These are phyloP conservation scores for Stagonosporopsis cucurbitacearum DNA, from an alignment of 2,329 filamentous ascomycete species.

Conservation along the genomic window DNA sequence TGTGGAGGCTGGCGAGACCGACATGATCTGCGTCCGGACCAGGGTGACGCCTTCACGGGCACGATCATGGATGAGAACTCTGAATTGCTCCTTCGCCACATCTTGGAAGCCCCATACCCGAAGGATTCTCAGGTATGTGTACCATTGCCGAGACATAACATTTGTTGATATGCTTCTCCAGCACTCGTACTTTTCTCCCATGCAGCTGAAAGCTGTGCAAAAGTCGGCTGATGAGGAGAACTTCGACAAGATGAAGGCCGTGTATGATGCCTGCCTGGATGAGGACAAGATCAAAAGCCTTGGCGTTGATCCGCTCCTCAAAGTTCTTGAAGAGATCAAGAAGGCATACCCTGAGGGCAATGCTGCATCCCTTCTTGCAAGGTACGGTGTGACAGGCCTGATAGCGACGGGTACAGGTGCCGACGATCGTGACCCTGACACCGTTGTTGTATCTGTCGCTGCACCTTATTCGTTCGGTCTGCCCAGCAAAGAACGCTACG, in stretches of 20 bases:
- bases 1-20: slow-evolving; percentile 71
- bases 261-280: slow-evolving; percentile 71
- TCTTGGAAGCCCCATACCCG: slow-evolving; percentile 65
- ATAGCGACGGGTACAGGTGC: slow-evolving; percentile 41
- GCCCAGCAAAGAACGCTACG: slow-evolving; percentile 47
- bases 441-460: slow-evolving; percentile 56
- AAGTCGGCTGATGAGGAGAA: slow-evolving; percentile 64
- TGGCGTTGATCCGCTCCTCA: slow-evolving; percentile 63
- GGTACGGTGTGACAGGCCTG: slow-evolving; percentile 52
- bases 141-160: background rate
- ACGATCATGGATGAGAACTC: slow-evolving; percentile 68
- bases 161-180: slow-evolving; percentile 24
- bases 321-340: slow-evolving; percentile 61
- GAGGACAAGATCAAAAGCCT: slow-evolving; percentile 62
- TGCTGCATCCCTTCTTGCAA: slow-evolving; percentile 57
- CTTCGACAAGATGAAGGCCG: slow-evolving; percentile 69
- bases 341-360: slow-evolving; percentile 39
- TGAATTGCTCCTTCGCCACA: slow-evolving; percentile 65
- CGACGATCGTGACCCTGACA: slow-evolving; percentile 63
- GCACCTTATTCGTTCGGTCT: slow-evolving; percentile 57
- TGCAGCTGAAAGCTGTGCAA: slow-evolving; percentile 35
- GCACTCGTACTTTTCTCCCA: slow-evolving; percentile 59
- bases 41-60: slow-evolving; percentile 65
- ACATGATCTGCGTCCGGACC: slow-evolving; percentile 70
- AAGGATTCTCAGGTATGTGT: slow-evolving; percentile 30